Percentiles rank a stretch among this genome's conserved stretches.
phyloP scores from a whole-genome alignment of 176 grass and related monocot genomes.

The Zea luxurians region DNA sequence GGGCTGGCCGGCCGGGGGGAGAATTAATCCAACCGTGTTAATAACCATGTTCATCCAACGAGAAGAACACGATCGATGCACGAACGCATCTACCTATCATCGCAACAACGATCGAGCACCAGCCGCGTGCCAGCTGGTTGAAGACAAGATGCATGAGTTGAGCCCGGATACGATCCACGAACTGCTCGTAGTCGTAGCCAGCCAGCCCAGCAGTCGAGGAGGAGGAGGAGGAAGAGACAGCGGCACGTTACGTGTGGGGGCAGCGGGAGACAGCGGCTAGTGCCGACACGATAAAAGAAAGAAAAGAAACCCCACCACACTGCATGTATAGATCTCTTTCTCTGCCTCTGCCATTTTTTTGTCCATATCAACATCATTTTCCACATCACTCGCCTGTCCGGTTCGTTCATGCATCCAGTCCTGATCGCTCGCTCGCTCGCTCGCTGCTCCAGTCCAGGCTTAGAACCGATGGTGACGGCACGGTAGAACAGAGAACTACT shows the following conservation, averaged over 20 bases:
- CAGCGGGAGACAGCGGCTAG: conserved; percentile 51
- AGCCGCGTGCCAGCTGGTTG: not conserved
- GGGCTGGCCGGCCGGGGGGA: no score
- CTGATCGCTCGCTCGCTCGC: not conserved
- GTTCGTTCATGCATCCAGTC: not conserved
- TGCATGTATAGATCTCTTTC: not conserved
- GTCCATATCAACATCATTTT: conserved; percentile 55
- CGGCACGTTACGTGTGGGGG: conserved; percentile 57
- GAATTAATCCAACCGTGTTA: no score
- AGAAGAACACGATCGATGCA: no score
- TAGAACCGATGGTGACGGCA: conserved; percentile 10
- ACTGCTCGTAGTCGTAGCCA: no score
- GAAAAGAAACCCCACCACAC: not conserved
- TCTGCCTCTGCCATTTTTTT: conserved; percentile 40
- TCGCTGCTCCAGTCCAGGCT: not conserved
- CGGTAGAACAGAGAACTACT: not conserved
- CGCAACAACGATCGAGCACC: no score
- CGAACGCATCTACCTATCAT: no score
- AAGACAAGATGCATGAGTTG: not conserved
- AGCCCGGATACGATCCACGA: no score
- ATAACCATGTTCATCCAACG: no score
- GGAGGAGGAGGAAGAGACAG: conserved; percentile 17
- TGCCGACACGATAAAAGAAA: conserved; percentile 66
- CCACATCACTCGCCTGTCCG: conserved; percentile 17
- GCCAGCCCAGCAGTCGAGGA: no score